Base-by-base conservation (phyloP, 306 rosid genomes). In the Hylodesmum podocarpum region DNA sequence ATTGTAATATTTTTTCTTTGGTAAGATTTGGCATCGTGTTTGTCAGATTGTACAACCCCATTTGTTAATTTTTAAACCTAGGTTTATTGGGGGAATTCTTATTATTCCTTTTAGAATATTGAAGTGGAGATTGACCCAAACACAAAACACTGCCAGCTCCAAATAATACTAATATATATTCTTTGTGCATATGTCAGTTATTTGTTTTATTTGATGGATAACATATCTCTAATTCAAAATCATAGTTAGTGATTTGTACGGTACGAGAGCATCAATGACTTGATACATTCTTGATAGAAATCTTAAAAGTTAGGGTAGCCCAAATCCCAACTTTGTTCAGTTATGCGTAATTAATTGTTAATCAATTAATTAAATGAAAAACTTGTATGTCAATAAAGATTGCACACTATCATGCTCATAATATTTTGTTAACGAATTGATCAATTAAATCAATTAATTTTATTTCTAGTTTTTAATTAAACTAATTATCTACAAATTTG, bases 181-280 rank as follows among this genome's bases (percentile, higher is more conserved):
- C 8, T 28, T 31, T 37, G 41, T 54, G 11, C 2, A 16, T 24
- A n/a, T 29, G 10, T 25, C 22, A 27, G 12, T 16, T 11, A 15
- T 66, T 66, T 18, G 10, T 46, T 59, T 49, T 49, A 18, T 78
- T 33, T 40, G 5, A 69, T 3, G 5, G 5, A 8, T 21, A 12
- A 15, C 18, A 47, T 24, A 47, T 31, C 25, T 2, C 16, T 24
- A 8, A 70, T 59, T 49, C 36, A 46, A 70, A 33, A 58, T 31
- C 29, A 33, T 70, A 9, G 14, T 24, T 49, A 70, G 71, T 47
- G 65, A 29, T 36, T 27, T 71, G 73, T 79, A 72, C 59, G 28
- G 66, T 13, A 1, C 6, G 11, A 50, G 37, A 67, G 67, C 67
- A 71, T 39, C 16, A 63, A 31, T 44, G 77, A 59, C 63, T 24